A percentile compares a stretch with the other conserved stretches of the same genome.
Conservation (phyloP, 352 stramenopile genomes). For the Phytopythium litorale region DNA sequence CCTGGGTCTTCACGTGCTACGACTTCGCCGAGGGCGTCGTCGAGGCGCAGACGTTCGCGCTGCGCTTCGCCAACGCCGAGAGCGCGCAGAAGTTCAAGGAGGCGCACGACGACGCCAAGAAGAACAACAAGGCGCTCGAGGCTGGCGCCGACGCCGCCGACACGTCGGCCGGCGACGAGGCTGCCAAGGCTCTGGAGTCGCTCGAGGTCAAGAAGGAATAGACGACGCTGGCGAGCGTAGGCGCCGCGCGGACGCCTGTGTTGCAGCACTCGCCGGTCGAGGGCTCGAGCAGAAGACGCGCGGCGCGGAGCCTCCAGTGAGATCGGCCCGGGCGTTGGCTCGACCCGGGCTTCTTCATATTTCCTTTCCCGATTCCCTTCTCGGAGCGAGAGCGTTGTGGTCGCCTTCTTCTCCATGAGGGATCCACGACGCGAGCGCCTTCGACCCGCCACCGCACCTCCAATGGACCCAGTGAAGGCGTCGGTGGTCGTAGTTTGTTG, state of each 20-base stretch:
- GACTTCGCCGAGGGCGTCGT: slow-evolving; percentile 96
- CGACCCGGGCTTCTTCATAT: neutral
- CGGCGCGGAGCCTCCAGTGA: neutral
- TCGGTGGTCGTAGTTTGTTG: neutral
- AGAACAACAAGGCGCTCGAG: slow-evolving; percentile 93
- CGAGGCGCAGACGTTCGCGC: slow-evolving; percentile 86
- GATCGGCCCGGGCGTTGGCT: neutral
- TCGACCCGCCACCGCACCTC: neutral
- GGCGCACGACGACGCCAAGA: slow-evolving; percentile 91
- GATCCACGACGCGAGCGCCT: neutral
- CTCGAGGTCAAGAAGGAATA: slow-evolving; percentile 90
- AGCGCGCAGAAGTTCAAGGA: slow-evolving; percentile 97
- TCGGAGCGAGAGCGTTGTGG: neutral
- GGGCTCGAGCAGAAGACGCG: neutral
- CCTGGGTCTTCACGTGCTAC: slow-evolving; percentile 98
- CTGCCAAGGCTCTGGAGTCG: slow-evolving; percentile 87
- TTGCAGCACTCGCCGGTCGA: no score
- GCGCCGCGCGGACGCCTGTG: no score
- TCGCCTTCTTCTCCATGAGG: neutral
- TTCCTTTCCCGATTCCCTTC: neutral
- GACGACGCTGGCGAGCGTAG: neutral
- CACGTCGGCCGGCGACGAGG: slow-evolving; percentile 90
- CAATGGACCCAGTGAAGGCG: neutral
- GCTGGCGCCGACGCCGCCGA: slow-evolving; percentile 90
- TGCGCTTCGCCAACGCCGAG: slow-evolving; percentile 95